Conservation (phyloP, 1,284 basidiomycete genomes). For the Ceratobasidium sp. region DNA sequence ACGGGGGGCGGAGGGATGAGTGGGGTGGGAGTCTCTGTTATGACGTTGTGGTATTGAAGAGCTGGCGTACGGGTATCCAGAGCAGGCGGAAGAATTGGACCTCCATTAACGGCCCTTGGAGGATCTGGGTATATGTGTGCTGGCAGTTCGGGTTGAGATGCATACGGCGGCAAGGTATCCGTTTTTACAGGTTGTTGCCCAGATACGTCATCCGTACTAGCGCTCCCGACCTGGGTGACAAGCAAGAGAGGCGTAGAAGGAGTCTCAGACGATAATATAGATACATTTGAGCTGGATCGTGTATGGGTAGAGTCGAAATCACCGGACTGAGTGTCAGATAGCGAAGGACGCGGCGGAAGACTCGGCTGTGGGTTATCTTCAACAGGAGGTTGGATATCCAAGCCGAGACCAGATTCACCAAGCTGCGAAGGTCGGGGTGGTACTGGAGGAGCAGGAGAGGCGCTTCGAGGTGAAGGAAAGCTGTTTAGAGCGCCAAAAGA, state of each 20-base stretch:
- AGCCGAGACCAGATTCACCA: background rate
- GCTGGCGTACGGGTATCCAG: background rate
- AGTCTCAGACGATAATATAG: background rate
- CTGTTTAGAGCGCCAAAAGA: slow-evolving; percentile 12
- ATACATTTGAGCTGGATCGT: background rate
- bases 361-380: background rate
- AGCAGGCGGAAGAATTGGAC: background rate
- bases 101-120: background rate
- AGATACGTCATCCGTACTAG: background rate
- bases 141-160: slow-evolving; percentile 11
- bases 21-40: background rate
- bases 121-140: background rate
- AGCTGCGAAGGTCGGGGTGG: slow-evolving; percentile 5
- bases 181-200: background rate
- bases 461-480: background rate
- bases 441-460: background rate
- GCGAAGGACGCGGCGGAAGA: background rate
- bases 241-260: slow-evolving; percentile 12
- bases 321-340: background rate
- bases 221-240: slow-evolving; percentile 1
- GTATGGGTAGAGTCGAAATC: background rate
- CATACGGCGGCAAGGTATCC: slow-evolving; percentile 17
- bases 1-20: slow-evolving; percentile 1
- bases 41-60: background rate
- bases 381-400: background rate